Evolutionary conservation across 495 filamentous ascomycete genomes (phyloP).

Genomic region (Aspergillus ostianus): DNA sequence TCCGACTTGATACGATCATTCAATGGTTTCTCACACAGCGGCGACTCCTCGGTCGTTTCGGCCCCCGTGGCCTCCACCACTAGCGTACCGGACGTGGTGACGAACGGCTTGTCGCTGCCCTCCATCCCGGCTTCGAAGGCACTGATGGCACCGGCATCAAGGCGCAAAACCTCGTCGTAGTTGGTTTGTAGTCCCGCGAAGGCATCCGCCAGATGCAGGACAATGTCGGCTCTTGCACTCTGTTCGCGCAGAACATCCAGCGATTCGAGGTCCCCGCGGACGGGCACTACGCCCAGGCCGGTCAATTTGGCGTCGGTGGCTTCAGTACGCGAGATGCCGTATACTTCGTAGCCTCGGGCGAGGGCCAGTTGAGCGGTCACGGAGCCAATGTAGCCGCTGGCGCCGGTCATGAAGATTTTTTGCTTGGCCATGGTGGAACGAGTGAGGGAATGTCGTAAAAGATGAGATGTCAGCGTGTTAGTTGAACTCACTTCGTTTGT

Average conservation of each 20-base stretch:
- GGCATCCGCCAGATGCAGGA: not conserved
- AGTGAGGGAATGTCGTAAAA: not conserved
- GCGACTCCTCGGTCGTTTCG: slow-evolving; percentile 34
- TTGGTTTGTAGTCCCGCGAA: not conserved
- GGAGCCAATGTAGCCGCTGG: slow-evolving; percentile 41
- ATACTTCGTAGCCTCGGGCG: slow-evolving; percentile 33
- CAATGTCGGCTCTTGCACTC: not conserved
- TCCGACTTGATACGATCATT: slow-evolving; percentile 25
- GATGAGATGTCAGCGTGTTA: not conserved
- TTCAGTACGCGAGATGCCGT: slow-evolving; percentile 23
- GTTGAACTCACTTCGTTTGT: not conserved
- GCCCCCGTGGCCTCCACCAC: slow-evolving; percentile 26
- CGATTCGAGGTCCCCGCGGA: not conserved
- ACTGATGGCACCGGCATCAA: not conserved
- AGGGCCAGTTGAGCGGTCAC: slow-evolving; percentile 29
- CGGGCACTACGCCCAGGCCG: not conserved
- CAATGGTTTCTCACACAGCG: slow-evolving; percentile 17
- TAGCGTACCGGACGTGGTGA: slow-evolving; percentile 33
- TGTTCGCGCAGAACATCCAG: not conserved
- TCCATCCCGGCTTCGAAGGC: not conserved
- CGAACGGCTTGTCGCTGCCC: slow-evolving; percentile 16
- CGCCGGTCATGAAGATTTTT: slow-evolving; percentile 44
- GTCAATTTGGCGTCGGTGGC: not conserved
- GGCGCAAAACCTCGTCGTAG: not conserved
- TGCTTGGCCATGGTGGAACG: not conserved